A percentile compares a stretch with the other conserved stretches of the same genome.
Conservation (phyloP, 805 yeast genomes). For the Candida pseudoglaebosa region DNA sequence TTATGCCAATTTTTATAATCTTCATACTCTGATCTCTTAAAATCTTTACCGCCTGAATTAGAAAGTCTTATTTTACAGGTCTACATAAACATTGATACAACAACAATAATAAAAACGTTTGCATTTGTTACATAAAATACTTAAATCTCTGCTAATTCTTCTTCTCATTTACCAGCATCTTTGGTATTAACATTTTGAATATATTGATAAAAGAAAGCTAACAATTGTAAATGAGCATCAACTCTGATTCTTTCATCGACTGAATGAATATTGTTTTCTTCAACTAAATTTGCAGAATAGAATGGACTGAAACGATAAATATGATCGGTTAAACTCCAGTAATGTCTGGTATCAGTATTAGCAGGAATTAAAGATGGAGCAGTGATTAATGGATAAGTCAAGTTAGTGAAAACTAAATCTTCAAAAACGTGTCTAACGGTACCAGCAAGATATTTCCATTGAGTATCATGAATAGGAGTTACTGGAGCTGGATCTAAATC, state of each 20-base stretch:
- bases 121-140: no score
- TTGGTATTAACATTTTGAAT: constrained; percentile 38
- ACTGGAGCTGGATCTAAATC: constrained; percentile 43
- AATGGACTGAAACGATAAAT: constrained; percentile 61
- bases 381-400: constrained; percentile 34
- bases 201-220: constrained; percentile 55
- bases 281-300: constrained; percentile 24
- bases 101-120: no score
- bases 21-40: no score
- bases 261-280: constrained; percentile 48
- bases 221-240: constrained; percentile 55
- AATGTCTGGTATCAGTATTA: constrained; percentile 66
- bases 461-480: constrained; percentile 36
- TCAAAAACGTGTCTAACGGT: constrained; percentile 45
- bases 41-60: no score
- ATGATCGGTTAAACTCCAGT: constrained; percentile 58
- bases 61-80: no score
- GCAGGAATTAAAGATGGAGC: constrained; percentile 64
- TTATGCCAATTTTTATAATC: no score
- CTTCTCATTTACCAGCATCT: constrained; percentile 12
- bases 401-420: constrained; percentile 35
- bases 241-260: constrained; percentile 57
- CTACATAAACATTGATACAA: no score
- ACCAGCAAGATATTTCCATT: constrained; percentile 43
- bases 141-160: no score